These are phyloP conservation scores for Fraxinus velutina DNA, from an alignment of 305 asterid genomes.

Conservation along the genomic window DNA sequence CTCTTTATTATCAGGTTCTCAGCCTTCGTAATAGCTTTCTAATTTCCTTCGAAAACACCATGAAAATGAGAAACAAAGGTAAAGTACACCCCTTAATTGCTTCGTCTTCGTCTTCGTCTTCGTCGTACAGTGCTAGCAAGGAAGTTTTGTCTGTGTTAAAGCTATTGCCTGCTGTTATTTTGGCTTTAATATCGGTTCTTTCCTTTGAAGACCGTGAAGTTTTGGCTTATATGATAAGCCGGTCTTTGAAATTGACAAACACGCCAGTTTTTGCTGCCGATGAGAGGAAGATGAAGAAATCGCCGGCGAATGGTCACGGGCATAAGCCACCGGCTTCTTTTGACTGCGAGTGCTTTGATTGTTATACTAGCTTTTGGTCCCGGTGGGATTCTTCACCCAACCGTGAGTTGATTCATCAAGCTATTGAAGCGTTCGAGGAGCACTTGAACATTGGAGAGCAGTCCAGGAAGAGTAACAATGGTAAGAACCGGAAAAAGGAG, in stretches of 20 bases:
- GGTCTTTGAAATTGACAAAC: slow-evolving; percentile 48
- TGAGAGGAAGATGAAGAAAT: background rate
- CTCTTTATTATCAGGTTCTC: no score
- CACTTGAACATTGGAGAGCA: slow-evolving; percentile 27
- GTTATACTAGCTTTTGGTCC: slow-evolving; percentile 58
- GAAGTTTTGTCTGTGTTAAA: slow-evolving; percentile 37
- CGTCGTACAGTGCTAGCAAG: background rate
- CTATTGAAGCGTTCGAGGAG: slow-evolving; percentile 60
- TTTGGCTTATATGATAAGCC: slow-evolving; percentile 52
- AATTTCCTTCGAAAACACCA: no score
- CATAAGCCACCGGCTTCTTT: slow-evolving; percentile 37
- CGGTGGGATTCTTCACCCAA: slow-evolving; percentile 58
- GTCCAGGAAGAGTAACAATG: slow-evolving; percentile 4
- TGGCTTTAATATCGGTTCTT: slow-evolving; percentile 42
- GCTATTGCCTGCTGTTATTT: slow-evolving; percentile 56
- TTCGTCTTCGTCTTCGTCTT: no score
- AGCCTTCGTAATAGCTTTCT: no score
- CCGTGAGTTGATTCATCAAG: slow-evolving; percentile 57
- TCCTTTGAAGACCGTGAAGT: slow-evolving; percentile 56
- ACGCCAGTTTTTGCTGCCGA: slow-evolving; percentile 21
- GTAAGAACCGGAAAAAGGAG: slow-evolving; percentile 27
- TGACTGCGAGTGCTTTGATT: slow-evolving; percentile 59
- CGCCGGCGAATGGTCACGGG: slow-evolving; percentile 13
- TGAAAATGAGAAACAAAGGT: no score
- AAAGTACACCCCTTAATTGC: no score